Evolutionary conservation across 176 grass and related monocot genomes (phyloP).

Genomic region (Triticum dicoccoides): DNA sequence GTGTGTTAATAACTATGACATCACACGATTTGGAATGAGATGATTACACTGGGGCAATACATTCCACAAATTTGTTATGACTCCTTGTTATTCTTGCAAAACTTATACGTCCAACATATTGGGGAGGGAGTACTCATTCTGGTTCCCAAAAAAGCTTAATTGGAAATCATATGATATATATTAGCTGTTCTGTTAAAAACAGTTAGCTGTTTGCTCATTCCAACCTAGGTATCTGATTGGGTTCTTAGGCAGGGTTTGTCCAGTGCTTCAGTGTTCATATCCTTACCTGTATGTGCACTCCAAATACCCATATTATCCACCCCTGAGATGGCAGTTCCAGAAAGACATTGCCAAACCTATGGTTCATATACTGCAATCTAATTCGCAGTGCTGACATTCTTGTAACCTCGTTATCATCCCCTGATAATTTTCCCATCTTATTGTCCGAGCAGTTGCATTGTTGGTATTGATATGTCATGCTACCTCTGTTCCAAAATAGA

Average conservation of each 20-base stretch:
- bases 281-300: neutral
- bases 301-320: neutral
- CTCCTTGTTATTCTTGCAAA: neutral
- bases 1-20: neutral
- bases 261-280: neutral
- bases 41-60: neutral
- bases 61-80: neutral
- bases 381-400: neutral
- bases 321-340: neutral
- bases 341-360: neutral
- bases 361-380: neutral
- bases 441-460: neutral
- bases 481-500: neutral
- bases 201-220: conserved; percentile 6
- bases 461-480: neutral
- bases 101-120: neutral
- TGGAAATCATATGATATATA: neutral
- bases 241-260: neutral
- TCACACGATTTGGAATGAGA: neutral
- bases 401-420: neutral
- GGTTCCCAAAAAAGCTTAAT: neutral
- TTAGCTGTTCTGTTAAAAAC: neutral
- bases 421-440: neutral
- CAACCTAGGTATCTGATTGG: neutral
- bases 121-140: neutral